Percentiles rank a stretch among this genome's conserved stretches.
phyloP scores from a whole-genome alignment of 83 land plant species.

The Thuja plicata region DNA sequence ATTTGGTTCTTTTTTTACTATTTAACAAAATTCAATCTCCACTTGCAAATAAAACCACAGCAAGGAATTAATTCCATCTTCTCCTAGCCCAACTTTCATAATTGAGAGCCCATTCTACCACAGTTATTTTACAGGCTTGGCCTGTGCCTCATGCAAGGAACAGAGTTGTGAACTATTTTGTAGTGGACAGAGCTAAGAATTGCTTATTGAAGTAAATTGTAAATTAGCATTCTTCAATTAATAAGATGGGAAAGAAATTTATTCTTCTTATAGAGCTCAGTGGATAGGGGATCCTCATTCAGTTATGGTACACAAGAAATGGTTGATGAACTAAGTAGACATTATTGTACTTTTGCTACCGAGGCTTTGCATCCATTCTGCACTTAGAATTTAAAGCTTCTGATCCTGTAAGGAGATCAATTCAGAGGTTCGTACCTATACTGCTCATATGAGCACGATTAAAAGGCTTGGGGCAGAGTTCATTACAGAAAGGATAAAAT shows the following conservation, averaged over 20 bases:
- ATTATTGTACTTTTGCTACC: neutral
- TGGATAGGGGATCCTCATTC: neutral
- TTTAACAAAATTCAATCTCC: neutral
- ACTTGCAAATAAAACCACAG: neutral
- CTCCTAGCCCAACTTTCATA: neutral
- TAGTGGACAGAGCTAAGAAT: neutral
- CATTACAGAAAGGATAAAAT: neutral
- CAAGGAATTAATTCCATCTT: too few relatives aligned
- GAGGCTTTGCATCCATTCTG: too few relatives aligned
- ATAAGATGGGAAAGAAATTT: constrained; percentile 1
- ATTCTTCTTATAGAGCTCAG: neutral
- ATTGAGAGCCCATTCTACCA: neutral
- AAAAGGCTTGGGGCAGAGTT: neutral
- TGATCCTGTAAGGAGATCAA: neutral
- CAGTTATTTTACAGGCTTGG: neutral
- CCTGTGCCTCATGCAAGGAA: neutral
- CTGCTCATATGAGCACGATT: neutral
- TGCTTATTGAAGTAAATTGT: constrained; percentile 7
- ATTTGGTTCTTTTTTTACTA: neutral
- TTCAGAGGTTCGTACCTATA: neutral
- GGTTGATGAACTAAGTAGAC: neutral
- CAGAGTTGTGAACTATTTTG: neutral
- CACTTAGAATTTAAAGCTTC: too few relatives aligned
- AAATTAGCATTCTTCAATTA: constrained; percentile 8
- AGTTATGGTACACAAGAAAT: neutral